These are phyloP conservation scores for Metschnikowia gruessii DNA, from an alignment of 805 yeast species.

Conservation along the genomic window DNA sequence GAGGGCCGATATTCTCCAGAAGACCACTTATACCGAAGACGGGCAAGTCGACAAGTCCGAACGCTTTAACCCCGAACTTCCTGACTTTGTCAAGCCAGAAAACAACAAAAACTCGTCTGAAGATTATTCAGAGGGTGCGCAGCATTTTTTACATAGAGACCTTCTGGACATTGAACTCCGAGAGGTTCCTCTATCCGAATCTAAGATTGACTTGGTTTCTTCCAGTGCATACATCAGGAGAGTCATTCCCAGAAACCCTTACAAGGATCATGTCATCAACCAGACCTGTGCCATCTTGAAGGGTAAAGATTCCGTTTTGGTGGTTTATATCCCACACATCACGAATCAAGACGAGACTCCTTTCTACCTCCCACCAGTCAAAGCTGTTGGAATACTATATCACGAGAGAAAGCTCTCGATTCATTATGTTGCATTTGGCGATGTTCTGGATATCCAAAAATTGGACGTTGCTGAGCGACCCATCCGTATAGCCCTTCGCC, in stretches of 20 bases:
- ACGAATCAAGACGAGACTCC: slow-evolving; percentile 60
- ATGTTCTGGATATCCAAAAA: background rate
- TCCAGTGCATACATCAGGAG: slow-evolving; percentile 66
- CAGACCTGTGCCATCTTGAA: slow-evolving; percentile 71
- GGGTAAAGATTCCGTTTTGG: slow-evolving; percentile 43
- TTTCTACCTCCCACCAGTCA: slow-evolving; percentile 83
- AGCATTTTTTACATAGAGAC: slow-evolving; percentile 30
- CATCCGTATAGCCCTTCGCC: slow-evolving; percentile 75
- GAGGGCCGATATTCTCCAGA: slow-evolving; percentile 76
- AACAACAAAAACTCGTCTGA: background rate
- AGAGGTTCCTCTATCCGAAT: slow-evolving; percentile 25
- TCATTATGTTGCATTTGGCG: slow-evolving; percentile 66
- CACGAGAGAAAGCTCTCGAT: slow-evolving; percentile 53
- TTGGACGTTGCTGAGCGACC: slow-evolving; percentile 56
- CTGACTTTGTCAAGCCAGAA: slow-evolving; percentile 22
- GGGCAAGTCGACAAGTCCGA: slow-evolving; percentile 21
- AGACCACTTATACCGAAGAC: slow-evolving; percentile 41
- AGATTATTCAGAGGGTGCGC: slow-evolving; percentile 5
- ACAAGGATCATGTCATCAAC: slow-evolving; percentile 75
- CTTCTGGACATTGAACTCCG: slow-evolving; percentile 34
- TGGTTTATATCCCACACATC: slow-evolving; percentile 80
- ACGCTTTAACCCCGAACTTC: slow-evolving; percentile 31
- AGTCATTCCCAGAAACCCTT: slow-evolving; percentile 88
- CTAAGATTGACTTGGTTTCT: slow-evolving; percentile 27
- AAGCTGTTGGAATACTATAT: slow-evolving; percentile 69